Base-by-base conservation (phyloP, 495 filamentous ascomycete species). In the Chaetomium tenue region DNA sequence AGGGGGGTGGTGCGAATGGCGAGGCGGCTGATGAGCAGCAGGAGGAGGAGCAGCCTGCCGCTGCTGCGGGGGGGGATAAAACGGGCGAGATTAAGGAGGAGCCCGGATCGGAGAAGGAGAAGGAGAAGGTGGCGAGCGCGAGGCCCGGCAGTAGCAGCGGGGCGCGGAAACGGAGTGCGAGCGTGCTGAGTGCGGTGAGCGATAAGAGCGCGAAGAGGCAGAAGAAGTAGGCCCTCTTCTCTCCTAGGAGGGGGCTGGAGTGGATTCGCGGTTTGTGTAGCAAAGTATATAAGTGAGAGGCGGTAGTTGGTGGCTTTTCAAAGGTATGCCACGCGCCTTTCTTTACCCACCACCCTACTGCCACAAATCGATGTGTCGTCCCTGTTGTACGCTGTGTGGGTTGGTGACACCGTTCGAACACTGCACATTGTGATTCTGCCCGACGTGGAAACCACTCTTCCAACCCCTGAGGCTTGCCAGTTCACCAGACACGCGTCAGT, bases 121-220 rank as follows among this genome's bases (percentile, higher is more conserved):
- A 60, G 60, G 22, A 30, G 28, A 30, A 30, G 28, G 28, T 3
- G 28, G 56, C 58, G 15, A 37, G 30, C 0, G 20, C 39, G 11
- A 59, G 71, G 25, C 71, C 72, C 0, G 71, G 67, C 6, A 76
- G 74, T 60, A 77, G 76, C 8, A 33, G 60, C 18, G 57, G 60
- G n/a, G 64, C 78, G 13, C 86, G 87, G 57, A 93, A 93, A 78
- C 79, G 90, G 50, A 91, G 89, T 64, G 88, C 88, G 11, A 92
- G 89, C 74, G 90, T 90, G 60, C 68, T 92, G 33, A 92, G 89
- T 73, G 75, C 75, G 48, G 72, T 71, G 18, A 91, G 88, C 76
- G 86, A 89, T 58, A 89, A 89, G 79, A 90, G 87, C 65, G 71
- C 77, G 0, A 91, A 93, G 76, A 79, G 88, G 61, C 83, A 86